Evolutionary conservation across 257 asterid species (phyloP).

Genomic region (Scutellaria minor): DNA sequence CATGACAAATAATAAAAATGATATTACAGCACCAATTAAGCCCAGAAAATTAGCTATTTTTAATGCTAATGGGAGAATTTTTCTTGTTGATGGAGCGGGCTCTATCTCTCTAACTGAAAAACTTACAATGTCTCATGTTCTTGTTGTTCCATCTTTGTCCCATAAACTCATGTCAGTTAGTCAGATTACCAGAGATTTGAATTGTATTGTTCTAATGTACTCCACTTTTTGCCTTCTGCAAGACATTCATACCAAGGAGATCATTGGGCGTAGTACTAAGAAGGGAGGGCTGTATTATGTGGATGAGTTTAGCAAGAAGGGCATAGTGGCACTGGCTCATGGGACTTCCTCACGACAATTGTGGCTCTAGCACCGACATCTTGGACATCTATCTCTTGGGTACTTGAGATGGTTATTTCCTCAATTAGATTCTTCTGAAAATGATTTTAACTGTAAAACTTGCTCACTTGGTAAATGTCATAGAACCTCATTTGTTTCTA

Average conservation of each 20-base stretch:
- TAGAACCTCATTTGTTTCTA: background rate
- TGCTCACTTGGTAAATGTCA: background rate
- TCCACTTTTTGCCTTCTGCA: background rate
- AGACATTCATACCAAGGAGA: background rate
- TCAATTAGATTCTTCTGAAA: background rate
- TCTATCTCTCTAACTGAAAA: too few species aligned
- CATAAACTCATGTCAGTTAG: too few species aligned
- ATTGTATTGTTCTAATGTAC: background rate
- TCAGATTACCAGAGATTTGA: too few species aligned
- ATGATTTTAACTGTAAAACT: background rate
- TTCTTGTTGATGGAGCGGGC: too few species aligned
- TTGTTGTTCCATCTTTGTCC: too few species aligned
- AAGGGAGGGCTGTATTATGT: slow-evolving; percentile 28
- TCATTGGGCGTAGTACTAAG: background rate
- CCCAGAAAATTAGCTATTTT: too few species aligned
- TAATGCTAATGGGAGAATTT: too few species aligned
- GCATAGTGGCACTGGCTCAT: background rate
- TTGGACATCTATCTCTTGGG: slow-evolving; percentile 8
- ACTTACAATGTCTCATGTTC: too few species aligned
- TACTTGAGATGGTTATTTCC: background rate
- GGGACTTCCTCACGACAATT: too few species aligned
- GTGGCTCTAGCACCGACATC: slow-evolving; percentile 1
- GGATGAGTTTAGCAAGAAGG: background rate
- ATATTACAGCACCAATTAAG: too few species aligned
- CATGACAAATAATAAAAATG: too few species aligned